Evolutionary conservation across 306 rosid genomes (phyloP), one percentile per base, ranked within the genome.

Genomic region (Alnus glutinosa): DNA sequence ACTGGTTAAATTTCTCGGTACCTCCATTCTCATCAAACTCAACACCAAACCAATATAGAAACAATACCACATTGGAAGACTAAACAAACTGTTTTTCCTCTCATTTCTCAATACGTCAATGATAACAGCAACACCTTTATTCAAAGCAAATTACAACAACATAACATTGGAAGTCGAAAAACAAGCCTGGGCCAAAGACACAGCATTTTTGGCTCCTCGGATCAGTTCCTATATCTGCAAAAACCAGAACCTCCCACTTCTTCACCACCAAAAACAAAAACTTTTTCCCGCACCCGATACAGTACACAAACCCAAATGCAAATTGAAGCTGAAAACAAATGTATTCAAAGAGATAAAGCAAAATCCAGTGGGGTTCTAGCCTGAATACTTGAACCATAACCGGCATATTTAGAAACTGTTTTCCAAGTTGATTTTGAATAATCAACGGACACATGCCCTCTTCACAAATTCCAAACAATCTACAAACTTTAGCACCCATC

Each of bases 151-250:
- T n/a, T 58, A 55, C 30, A 74, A 36, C 16, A 71, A 86, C 61
- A 52, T 8, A 58, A 32, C 77, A 61, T 76, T 78, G 74, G 49
- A 34, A 76, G 42, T 11, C 79, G 37, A 34, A 77, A 85, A 55
- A 64, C 85, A 13, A 30, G 86, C 92, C 92, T 89, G 92, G 18
- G 90, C 90, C 79, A 89, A 78, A n/a, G 92, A 89, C 84, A 86
- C 55, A 19, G 82, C 87, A 76, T 84, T 73, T 78, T 70, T 80
- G 66, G 77, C 70, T 75, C 86, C 87, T 70, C 86, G 84, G 62
- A 78, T 16, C 80, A 89, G 13, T 72, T 89, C 87, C 54, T 89
- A 90, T 59, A 89, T 84, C 92, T 89, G 85, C 79, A 73, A 79
- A 79, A 88, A 63, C 42, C 58, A 79, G 74, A 49, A 7, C 23